Conservation (phyloP, 2,329 filamentous ascomycete genomes). For the Epichloe aotearoae region DNA sequence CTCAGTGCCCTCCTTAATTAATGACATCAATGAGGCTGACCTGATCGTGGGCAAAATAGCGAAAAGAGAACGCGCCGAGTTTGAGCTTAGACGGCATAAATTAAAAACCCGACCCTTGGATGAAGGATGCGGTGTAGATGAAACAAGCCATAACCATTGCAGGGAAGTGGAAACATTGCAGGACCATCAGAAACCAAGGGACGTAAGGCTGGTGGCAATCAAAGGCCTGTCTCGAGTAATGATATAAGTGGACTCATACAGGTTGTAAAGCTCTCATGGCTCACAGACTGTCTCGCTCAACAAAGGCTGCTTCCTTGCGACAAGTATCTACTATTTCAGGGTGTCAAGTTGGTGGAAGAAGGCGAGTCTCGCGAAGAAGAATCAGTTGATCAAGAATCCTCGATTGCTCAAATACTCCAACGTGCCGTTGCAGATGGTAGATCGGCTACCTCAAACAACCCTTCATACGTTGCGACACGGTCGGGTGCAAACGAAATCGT, state of each 20-base stretch:
- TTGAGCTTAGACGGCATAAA: conserved; percentile 61
- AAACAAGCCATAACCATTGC: neutral
- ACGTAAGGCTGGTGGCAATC: neutral
- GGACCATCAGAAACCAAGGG: neutral
- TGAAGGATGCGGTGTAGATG: neutral
- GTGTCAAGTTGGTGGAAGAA: conserved; percentile 18
- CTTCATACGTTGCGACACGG: conserved; percentile 1
- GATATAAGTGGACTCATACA: conserved; percentile 20
- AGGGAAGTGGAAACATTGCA: neutral
- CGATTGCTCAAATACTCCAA: conserved; percentile 8
- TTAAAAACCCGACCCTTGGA: conserved; percentile 38
- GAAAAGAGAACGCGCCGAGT: conserved; percentile 54
- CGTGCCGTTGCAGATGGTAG: conserved; percentile 11
- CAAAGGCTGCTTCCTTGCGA: conserved; percentile 32
- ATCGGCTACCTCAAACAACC: neutral
- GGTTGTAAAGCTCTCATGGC: conserved; percentile 47
- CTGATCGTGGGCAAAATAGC: conserved; percentile 63
- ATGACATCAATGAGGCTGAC: conserved; percentile 56
- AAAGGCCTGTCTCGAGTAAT: neutral
- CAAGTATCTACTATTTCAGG: conserved; percentile 42
- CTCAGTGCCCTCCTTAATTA: conserved; percentile 52
- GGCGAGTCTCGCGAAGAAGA: neutral
- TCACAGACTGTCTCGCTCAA: conserved; percentile 36
- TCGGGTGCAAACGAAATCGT: neutral
- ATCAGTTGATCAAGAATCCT: neutral